These are phyloP conservation scores for Thozetella sp. DNA, from an alignment of 495 filamentous ascomycete genomes.

Conservation along the genomic window DNA sequence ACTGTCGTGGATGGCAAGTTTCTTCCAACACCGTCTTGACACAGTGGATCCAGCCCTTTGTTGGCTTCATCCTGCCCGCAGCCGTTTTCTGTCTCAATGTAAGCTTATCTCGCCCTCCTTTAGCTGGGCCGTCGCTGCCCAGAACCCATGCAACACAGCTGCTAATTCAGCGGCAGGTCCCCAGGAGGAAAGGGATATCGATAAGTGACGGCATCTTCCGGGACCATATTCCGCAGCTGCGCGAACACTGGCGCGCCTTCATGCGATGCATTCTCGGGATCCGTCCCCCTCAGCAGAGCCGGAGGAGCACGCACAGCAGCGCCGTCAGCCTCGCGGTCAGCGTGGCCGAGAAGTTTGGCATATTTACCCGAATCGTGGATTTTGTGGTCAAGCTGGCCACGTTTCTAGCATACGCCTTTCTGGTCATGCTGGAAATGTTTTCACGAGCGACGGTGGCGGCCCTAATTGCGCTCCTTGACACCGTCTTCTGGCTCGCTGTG, in stretches of 20 bases:
- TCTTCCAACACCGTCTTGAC: background rate
- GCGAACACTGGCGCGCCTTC: background rate
- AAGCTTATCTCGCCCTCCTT: background rate
- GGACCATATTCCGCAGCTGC: background rate
- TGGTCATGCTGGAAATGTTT: background rate
- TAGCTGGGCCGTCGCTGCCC: background rate
- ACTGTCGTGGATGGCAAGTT: conserved; percentile 3
- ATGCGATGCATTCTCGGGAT: background rate
- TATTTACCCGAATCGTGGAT: background rate
- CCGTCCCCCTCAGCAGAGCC: background rate
- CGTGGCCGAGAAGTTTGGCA: background rate
- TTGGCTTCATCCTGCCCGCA: conserved; percentile 6
- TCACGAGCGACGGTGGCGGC: background rate
- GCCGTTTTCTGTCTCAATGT: conserved; percentile 7
- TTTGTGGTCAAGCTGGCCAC: background rate
- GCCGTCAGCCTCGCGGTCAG: background rate
- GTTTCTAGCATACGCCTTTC: background rate
- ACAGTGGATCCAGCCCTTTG: conserved; percentile 6
- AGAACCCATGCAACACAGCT: too few relatives aligned
- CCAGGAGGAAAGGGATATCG: background rate
- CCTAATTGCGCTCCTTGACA: conserved; percentile 13
- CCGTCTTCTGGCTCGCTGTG: conserved; percentile 21
- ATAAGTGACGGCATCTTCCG: background rate
- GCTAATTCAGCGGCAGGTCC: too few relatives aligned
- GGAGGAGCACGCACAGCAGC: background rate